Percentiles rank a stretch among this genome's conserved stretches.
phyloP scores from a whole-genome alignment of 2,329 filamentous ascomycete species.

The Cercospora sp. region DNA sequence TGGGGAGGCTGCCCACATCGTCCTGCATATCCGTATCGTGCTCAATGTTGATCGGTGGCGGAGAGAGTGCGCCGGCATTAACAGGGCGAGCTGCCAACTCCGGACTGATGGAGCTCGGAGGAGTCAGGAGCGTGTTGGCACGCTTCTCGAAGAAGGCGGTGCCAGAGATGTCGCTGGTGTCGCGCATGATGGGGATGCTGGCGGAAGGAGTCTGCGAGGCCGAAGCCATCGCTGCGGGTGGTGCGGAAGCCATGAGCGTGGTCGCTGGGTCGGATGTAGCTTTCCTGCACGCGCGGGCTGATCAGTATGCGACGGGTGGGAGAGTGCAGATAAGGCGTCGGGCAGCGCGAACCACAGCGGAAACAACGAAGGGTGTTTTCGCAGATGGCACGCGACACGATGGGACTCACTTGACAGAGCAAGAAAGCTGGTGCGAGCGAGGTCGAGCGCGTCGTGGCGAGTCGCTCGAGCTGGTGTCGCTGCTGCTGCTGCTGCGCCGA shows the following conservation, averaged over 20 bases:
- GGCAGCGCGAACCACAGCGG: slow-evolving; percentile 13
- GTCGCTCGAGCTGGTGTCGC: slow-evolving; percentile 16
- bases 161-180: slow-evolving; percentile 29
- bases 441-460: slow-evolving; percentile 20
- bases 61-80: slow-evolving; percentile 55
- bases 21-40: slow-evolving; percentile 78
- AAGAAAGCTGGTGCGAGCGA: slow-evolving; percentile 35
- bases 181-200: slow-evolving; percentile 34
- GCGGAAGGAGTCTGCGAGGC: slow-evolving; percentile 37
- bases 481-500: slow-evolving; percentile 6
- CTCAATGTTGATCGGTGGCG: slow-evolving; percentile 61
- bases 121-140: slow-evolving; percentile 70
- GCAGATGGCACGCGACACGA: slow-evolving; percentile 27
- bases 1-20: slow-evolving; percentile 42
- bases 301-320: slow-evolving; percentile 32
- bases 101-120: slow-evolving; percentile 93
- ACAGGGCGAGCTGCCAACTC: slow-evolving; percentile 78
- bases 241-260: slow-evolving; percentile 38
- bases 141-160: slow-evolving; percentile 36
- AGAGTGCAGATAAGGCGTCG: slow-evolving; percentile 13
- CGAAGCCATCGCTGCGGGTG: slow-evolving; percentile 38
- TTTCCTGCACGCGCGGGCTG: slow-evolving; percentile 37
- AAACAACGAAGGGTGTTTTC: slow-evolving; percentile 12
- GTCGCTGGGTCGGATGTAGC: slow-evolving; percentile 30
- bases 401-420: slow-evolving; percentile 38